Conservation (phyloP, 2,329 filamentous ascomycete species). For the Colletotrichum somersetense region DNA sequence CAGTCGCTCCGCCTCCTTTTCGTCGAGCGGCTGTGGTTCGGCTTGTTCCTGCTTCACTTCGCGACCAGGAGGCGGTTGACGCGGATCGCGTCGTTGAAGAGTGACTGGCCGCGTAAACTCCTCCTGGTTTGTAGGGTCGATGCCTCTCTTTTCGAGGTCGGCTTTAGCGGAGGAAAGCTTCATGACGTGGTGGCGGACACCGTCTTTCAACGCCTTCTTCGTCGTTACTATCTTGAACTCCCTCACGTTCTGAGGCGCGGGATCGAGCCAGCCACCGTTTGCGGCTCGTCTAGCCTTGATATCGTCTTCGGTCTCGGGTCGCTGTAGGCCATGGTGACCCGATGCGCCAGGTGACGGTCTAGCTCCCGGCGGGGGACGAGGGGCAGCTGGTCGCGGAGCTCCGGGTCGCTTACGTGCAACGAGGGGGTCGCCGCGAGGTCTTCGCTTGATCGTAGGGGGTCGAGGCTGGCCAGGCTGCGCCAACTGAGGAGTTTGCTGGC, state of each 20-base stretch:
- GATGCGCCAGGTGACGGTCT: conserved; percentile 30
- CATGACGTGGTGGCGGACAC: conserved; percentile 88
- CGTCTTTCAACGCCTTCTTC: conserved; percentile 83
- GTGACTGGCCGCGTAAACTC: conserved; percentile 91
- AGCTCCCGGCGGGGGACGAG: conserved; percentile 45
- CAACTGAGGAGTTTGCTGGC: conserved; percentile 43
- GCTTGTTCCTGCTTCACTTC: conserved; percentile 71
- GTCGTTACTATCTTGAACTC: conserved; percentile 79
- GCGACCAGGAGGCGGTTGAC: conserved; percentile 73
- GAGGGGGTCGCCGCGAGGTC: conserved; percentile 71
- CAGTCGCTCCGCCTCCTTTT: conserved; percentile 71
- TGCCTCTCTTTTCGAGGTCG: conserved; percentile 63
- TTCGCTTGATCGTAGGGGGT: conserved; percentile 56
- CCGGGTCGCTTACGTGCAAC: conserved; percentile 69
- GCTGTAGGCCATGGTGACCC: conserved; percentile 30
- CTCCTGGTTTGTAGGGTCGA: conserved; percentile 77
- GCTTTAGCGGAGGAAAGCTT: conserved; percentile 74
- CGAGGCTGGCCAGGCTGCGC: conserved; percentile 45
- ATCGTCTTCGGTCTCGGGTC: conserved; percentile 44
- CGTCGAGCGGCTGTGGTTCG: conserved; percentile 61
- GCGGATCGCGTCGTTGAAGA: conserved; percentile 88
- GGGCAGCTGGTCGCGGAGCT: conserved; percentile 47
- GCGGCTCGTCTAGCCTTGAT: conserved; percentile 46
- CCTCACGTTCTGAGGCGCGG: conserved; percentile 56
- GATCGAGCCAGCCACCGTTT: conserved; percentile 69